These are phyloP conservation scores for Pythium brachiatum DNA, from an alignment of 352 stramenopile genomes.

Conservation along the genomic window DNA sequence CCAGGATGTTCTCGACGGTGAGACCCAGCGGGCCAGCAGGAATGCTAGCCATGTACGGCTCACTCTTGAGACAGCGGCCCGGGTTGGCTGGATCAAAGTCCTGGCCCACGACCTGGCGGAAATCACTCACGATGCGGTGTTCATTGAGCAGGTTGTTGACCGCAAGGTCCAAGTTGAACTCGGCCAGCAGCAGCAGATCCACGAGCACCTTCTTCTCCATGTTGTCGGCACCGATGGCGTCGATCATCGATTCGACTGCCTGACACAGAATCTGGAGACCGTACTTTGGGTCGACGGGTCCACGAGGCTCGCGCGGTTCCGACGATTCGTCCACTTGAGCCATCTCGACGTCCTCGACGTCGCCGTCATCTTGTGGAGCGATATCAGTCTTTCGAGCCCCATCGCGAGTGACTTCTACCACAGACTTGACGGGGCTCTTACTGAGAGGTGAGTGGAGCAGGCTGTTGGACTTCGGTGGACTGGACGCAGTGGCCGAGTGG, in stretches of 20 bases:
- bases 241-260: conserved; percentile 80
- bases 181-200: conserved; percentile 65
- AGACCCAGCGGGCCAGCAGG: conserved; percentile 77
- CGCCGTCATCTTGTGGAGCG: conserved; percentile 43
- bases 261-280: conserved; percentile 71
- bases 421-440: conserved; percentile 26
- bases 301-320: conserved; percentile 10
- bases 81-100: conserved; percentile 62
- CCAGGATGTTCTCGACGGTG: conserved; percentile 87
- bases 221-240: conserved; percentile 52
- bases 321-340: conserved; percentile 25
- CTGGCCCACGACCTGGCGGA: conserved; percentile 67
- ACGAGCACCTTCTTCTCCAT: conserved; percentile 76
- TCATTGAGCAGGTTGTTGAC: conserved; percentile 86
- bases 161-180: conserved; percentile 78
- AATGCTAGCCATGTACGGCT: conserved; percentile 68
- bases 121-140: conserved; percentile 75
- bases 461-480: conserved; percentile 9
- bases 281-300: conserved; percentile 66
- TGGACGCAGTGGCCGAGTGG: conserved; percentile 12
- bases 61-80: conserved; percentile 45
- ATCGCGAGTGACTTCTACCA: conserved; percentile 13
- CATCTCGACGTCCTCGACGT: conserved; percentile 79
- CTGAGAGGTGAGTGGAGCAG: background rate
- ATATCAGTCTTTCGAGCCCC: conserved; percentile 4